Evolutionary conservation across 768 basidiomycete species (phyloP), one percentile per base, ranked within the genome.

Genomic region (Suillus americanus): DNA sequence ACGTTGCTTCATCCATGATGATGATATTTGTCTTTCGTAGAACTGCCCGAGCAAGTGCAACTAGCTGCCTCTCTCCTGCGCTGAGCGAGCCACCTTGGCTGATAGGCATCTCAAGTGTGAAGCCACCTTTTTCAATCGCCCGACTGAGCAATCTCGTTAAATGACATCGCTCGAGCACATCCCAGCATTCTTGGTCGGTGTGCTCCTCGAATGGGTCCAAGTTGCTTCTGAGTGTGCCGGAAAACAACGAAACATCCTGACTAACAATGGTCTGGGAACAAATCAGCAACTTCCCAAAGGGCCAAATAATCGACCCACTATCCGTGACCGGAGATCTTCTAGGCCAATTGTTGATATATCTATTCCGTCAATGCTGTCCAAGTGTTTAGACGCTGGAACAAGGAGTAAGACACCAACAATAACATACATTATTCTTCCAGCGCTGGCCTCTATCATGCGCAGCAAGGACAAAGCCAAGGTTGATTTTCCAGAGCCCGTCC

Each of bases 1-100:
- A 90, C 3, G 89, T 89, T n/a, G 89, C 89, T 70, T 90, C 89
- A 68, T 93, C 89, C 83, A 90, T 83, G 62, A 91, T 86, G 51
- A 89, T 85, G 51, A 91, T 83, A 55, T 85, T 86, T 9, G 87
- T 89, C 54, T 83, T 75, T 62, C 89, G 79, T 48, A 91, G 72
- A 45, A 89, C 82, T 0, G 89, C 89, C n/a, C 89, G 83, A 23
- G 89, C 86, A 61, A 91, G 76, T 0, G 89, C 87, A 12, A 90
- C 80, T 2, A 91, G 79, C 67, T 95, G 94, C 54, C 91, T 82
- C 73, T 94, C 91, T 43, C 93, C 92, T 16, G 90, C 90, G 60
- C 88, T 86, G 68, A 92, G 77, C 60, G 87, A 86, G 20, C 86
- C 88, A 28, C 86, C 84, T 38, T 79, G 73, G 62, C 83, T 86